A percentile compares a stretch with the other conserved stretches of the same genome.
Conservation (phyloP, 2,329 filamentous ascomycete species). For the Aspergillus udagawae region DNA sequence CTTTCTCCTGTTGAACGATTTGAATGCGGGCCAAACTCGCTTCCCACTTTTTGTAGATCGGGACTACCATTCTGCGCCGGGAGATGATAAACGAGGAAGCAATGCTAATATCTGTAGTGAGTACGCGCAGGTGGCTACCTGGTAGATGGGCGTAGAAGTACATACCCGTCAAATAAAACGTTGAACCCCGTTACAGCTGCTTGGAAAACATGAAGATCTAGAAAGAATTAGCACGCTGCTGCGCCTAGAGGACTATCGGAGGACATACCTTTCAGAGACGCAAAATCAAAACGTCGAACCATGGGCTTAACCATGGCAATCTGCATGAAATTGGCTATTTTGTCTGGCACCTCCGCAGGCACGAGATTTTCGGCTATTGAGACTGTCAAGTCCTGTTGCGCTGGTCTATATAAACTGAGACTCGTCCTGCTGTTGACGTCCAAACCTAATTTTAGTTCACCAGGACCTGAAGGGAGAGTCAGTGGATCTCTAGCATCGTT, state of each 20-base stretch:
- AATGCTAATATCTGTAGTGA: conserved; percentile 38
- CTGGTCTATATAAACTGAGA: conserved; percentile 65
- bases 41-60: conserved; percentile 93
- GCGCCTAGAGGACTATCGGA: background rate
- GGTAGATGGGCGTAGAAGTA: background rate
- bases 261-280: conserved; percentile 45
- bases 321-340: conserved; percentile 62
- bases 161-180: conserved; percentile 65
- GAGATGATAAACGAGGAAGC: conserved; percentile 76
- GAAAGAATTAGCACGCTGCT: conserved; percentile 10
- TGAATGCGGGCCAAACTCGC: conserved; percentile 76
- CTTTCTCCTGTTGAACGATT: conserved; percentile 70
- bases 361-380: conserved; percentile 67
- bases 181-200: conserved; percentile 73
- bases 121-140: background rate
- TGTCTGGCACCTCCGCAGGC: conserved; percentile 58
- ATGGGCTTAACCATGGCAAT: conserved; percentile 56
- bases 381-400: conserved; percentile 73
- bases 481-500: conserved; percentile 5
- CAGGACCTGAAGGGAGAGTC: conserved; percentile 47
- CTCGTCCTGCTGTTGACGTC: conserved; percentile 60
- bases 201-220: conserved; percentile 75
- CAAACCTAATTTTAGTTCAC: conserved; percentile 66
- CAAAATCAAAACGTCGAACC: conserved; percentile 68
- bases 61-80: conserved; percentile 80